These are phyloP conservation scores for Kodamaea jinghongensis DNA, from an alignment of 805 yeast species.

Conservation along the genomic window DNA sequence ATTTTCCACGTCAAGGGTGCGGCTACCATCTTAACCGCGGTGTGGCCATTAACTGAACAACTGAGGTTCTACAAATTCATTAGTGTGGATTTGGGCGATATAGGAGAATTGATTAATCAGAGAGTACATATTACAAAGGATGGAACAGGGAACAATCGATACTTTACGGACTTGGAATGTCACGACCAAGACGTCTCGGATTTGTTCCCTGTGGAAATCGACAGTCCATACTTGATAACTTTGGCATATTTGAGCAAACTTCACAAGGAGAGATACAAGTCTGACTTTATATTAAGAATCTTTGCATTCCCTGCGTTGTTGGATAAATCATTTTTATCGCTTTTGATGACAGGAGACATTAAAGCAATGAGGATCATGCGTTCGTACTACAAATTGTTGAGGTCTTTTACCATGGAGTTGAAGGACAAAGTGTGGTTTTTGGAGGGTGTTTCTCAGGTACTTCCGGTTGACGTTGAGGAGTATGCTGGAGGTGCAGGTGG, in stretches of 20 bases:
- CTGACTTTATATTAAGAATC: conserved; percentile 81
- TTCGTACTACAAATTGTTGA: conserved; percentile 75
- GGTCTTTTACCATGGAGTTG: conserved; percentile 82
- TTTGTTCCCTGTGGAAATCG: conserved; percentile 77
- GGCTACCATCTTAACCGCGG: conserved; percentile 91
- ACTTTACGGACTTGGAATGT: conserved; percentile 63
- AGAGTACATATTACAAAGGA: conserved; percentile 27
- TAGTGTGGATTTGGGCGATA: conserved; percentile 85
- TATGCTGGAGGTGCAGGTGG: conserved; percentile 86
- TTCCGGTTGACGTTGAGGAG: conserved; percentile 90
- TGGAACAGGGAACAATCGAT: conserved; percentile 25
- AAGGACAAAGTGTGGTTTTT: conserved; percentile 90
- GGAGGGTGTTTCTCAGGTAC: conserved; percentile 84
- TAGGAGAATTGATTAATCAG: conserved; percentile 66
- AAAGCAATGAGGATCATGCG: conserved; percentile 90
- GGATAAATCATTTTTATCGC: conserved; percentile 73
- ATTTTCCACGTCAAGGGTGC: conserved; percentile 96
- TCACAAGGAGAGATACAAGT: conserved; percentile 75
- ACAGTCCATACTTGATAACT: conserved; percentile 85
- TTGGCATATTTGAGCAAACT: conserved; percentile 81
- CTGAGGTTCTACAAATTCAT: conserved; percentile 44
- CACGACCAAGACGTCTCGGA: conserved; percentile 85
- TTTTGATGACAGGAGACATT: conserved; percentile 80
- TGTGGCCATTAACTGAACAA: conserved; percentile 74
- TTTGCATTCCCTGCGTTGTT: conserved; percentile 92